Evolutionary conservation across 108 stramenopile genomes (phyloP).

Genomic region (Asterionellopsis glacialis): DNA sequence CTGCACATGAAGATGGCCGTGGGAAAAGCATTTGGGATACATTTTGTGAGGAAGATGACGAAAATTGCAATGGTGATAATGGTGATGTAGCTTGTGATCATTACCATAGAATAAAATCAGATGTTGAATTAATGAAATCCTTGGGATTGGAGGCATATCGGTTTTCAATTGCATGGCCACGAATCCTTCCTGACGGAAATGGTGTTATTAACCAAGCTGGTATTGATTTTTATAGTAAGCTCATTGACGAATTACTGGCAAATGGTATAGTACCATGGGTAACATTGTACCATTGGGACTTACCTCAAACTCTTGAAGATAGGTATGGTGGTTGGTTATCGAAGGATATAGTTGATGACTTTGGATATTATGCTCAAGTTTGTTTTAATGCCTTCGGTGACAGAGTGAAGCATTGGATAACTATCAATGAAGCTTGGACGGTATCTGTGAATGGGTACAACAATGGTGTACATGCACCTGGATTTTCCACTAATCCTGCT

Average conservation of each 20-base stretch:
- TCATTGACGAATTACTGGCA: constrained; percentile 81
- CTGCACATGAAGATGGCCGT: constrained; percentile 61
- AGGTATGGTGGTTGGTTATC: constrained; percentile 78
- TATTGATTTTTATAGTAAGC: constrained; percentile 78
- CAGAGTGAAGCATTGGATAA: constrained; percentile 91
- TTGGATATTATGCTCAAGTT: constrained; percentile 81
- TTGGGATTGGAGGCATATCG: constrained; percentile 88
- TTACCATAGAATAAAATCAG: constrained; percentile 82
- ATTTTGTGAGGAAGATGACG: constrained; percentile 39
- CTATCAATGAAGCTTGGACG: constrained; percentile 92
- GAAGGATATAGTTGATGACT: constrained; percentile 50
- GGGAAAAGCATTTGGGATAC: constrained; percentile 92
- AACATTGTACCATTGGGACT: constrained; percentile 95
- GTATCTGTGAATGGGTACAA: constrained; percentile 82
- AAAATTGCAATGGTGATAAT: constrained; percentile 49
- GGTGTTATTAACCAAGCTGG: constrained; percentile 61
- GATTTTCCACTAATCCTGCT: constrained; percentile 37
- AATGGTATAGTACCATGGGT: constrained; percentile 82
- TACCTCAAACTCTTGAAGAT: constrained; percentile 82
- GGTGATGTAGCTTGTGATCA: constrained; percentile 89
- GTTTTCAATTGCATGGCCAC: constrained; percentile 88
- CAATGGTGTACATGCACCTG: constrained; percentile 86
- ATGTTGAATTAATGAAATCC: constrained; percentile 71
- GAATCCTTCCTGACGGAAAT: constrained; percentile 81
- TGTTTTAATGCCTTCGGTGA: constrained; percentile 89